Evolutionary conservation across 805 yeast species (phyloP).

Genomic region (Kuraishia piskuri): DNA sequence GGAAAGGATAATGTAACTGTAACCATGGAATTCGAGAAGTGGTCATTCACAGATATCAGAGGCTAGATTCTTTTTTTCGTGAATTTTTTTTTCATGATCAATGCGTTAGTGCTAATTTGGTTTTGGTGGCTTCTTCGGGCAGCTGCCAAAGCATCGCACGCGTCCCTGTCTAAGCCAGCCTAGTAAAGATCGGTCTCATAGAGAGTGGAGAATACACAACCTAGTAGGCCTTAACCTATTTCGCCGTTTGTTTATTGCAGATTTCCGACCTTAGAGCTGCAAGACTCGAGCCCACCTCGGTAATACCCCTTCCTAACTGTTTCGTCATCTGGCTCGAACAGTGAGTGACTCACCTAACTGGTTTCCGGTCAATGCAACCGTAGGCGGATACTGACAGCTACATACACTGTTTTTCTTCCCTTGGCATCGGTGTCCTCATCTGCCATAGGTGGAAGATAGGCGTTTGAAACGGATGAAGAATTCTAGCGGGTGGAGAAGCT

Average conservation of each 20-base stretch:
- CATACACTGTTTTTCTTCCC: neutral
- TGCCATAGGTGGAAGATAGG: neutral
- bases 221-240: too few species aligned
- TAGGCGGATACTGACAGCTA: neutral
- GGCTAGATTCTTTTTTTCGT: too few species aligned
- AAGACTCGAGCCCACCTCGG: too few species aligned
- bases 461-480: neutral
- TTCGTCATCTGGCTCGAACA: neutral
- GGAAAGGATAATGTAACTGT: neutral
- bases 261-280: neutral
- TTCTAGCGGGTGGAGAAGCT: neutral
- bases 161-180: too few species aligned
- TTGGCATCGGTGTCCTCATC: neutral
- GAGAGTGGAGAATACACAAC: too few species aligned
- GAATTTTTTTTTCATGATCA: too few species aligned
- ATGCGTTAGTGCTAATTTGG: too few species aligned
- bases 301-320: neutral
- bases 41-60: too few species aligned
- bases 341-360: neutral
- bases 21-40: neutral
- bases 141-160: too few species aligned
- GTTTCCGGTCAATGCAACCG: neutral
- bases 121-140: too few species aligned
- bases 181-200: too few species aligned
- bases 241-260: neutral